These are phyloP conservation scores for Syzygium malaccense DNA, from an alignment of 441 rosid genomes.

Conservation along the genomic window DNA sequence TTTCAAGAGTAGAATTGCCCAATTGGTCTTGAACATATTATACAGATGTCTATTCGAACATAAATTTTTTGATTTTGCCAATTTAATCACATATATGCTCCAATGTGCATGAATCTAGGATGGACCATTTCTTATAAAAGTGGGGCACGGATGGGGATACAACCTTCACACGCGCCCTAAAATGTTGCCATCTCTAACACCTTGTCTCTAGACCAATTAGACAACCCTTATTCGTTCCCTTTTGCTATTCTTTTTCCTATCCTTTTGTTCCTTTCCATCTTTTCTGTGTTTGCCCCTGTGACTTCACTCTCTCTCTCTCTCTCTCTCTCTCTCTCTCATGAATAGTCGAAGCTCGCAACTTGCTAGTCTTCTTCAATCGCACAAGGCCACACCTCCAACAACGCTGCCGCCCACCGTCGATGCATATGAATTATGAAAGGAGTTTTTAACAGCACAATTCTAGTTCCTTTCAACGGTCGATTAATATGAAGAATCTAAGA, in stretches of 20 bases:
- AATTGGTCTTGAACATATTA: background rate
- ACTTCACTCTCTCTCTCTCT: too few species aligned
- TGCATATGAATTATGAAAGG: background rate
- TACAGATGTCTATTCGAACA: background rate
- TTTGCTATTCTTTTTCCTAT: too few species aligned
- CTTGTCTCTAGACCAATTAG: rapidly evolving
- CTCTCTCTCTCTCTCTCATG: too few species aligned
- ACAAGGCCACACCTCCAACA: rapidly evolving
- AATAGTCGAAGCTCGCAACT: too few species aligned
- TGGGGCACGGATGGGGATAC: background rate
- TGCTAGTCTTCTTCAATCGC: too few species aligned
- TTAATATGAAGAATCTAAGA: background rate
- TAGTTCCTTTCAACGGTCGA: background rate
- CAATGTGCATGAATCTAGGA: background rate
- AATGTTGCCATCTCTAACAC: too few species aligned
- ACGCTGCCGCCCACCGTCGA: rapidly evolving
- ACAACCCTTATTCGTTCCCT: too few species aligned
- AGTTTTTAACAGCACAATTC: background rate
- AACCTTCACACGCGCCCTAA: too few species aligned
- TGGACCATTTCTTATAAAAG: background rate
- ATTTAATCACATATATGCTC: background rate
- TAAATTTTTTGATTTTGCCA: background rate
- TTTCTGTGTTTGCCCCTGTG: too few species aligned
- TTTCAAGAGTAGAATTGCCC: background rate
- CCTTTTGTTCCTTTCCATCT: too few species aligned